Percentiles rank a stretch among this genome's conserved stretches.
Evolutionary conservation across 2,329 filamentous ascomycete genomes (phyloP).

Genomic region (Ascochyta viciae-villosae): DNA sequence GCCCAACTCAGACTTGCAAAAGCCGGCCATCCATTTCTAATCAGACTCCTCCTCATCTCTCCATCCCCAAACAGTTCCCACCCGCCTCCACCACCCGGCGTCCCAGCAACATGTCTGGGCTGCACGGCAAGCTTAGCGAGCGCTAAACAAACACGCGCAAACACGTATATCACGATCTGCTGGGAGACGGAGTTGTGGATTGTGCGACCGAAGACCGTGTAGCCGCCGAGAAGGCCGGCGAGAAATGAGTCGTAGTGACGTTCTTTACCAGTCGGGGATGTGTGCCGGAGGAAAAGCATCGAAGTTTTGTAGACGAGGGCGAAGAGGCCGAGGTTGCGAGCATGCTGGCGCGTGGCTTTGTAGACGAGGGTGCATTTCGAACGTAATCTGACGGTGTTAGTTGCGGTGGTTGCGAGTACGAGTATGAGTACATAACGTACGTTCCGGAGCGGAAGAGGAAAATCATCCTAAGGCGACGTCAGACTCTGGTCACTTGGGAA

Average conservation of each 20-base stretch:
- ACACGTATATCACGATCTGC: conserved; percentile 98
- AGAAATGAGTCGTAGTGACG: conserved; percentile 84
- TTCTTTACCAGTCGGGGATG: conserved; percentile 59
- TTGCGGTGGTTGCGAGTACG: neutral
- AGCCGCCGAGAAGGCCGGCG: conserved; percentile 86
- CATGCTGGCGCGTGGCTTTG: conserved; percentile 88
- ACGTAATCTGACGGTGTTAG: conserved; percentile 60
- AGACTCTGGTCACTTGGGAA: neutral
- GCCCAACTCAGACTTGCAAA: conserved; percentile 94
- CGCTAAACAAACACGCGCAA: conserved; percentile 86
- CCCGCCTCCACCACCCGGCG: conserved; percentile 41
- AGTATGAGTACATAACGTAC: conserved; percentile 56
- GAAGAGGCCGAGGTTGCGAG: conserved; percentile 89
- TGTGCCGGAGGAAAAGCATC: conserved; percentile 76
- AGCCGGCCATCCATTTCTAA: conserved; percentile 81
- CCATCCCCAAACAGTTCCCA: conserved; percentile 50
- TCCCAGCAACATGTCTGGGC: conserved; percentile 52
- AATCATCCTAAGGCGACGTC: conserved; percentile 74
- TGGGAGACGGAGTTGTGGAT: conserved; percentile 83
- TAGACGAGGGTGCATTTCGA: conserved; percentile 81
- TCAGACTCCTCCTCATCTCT: conserved; percentile 48
- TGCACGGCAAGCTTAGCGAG: conserved; percentile 84
- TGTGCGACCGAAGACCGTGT: conserved; percentile 87
- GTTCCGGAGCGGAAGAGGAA: conserved; percentile 93
- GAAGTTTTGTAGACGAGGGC: conserved; percentile 87